phyloP scores from a whole-genome alignment of 768 basidiomycete species.

The Amanita rubescens region DNA sequence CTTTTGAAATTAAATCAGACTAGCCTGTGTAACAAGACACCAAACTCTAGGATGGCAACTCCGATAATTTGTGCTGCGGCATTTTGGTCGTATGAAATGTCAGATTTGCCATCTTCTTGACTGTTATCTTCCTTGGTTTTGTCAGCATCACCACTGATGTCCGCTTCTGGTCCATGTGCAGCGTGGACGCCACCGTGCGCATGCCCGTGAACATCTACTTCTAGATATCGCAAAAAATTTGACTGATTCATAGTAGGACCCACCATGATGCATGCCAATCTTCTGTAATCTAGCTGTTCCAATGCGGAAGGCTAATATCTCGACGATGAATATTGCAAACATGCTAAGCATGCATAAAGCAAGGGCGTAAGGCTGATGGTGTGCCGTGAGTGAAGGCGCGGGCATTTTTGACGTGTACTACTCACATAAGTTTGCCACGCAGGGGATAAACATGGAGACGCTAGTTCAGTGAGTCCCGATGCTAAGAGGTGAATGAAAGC shows the following conservation, averaged over 20 bases:
- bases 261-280: slow-evolving; percentile 59
- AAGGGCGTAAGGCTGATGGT: slow-evolving; percentile 66
- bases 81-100: slow-evolving; percentile 28
- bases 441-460: slow-evolving; percentile 58
- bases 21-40: slow-evolving; percentile 79
- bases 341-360: slow-evolving; percentile 78
- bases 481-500: slow-evolving; percentile 80
- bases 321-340: slow-evolving; percentile 77
- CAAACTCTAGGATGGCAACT: slow-evolving; percentile 90
- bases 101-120: slow-evolving; percentile 12
- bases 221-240: background rate
- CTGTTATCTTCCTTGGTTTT: slow-evolving; percentile 11
- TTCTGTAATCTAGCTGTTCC: slow-evolving; percentile 66
- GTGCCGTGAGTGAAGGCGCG: background rate
- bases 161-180: slow-evolving; percentile 63
- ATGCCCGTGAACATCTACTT: background rate
- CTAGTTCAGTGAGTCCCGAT: slow-evolving; percentile 67
- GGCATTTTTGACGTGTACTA: slow-evolving; percentile 7
- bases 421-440: slow-evolving; percentile 74
- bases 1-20: background rate
- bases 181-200: slow-evolving; percentile 41
- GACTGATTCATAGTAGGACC: background rate
- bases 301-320: slow-evolving; percentile 82
- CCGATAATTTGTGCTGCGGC: slow-evolving; percentile 72
- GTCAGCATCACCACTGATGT: too few relatives aligned